Evolutionary conservation across 176 grass and related monocot genomes (phyloP), one percentile per base, ranked within the genome.

Genomic region (Raddia guianensis): DNA sequence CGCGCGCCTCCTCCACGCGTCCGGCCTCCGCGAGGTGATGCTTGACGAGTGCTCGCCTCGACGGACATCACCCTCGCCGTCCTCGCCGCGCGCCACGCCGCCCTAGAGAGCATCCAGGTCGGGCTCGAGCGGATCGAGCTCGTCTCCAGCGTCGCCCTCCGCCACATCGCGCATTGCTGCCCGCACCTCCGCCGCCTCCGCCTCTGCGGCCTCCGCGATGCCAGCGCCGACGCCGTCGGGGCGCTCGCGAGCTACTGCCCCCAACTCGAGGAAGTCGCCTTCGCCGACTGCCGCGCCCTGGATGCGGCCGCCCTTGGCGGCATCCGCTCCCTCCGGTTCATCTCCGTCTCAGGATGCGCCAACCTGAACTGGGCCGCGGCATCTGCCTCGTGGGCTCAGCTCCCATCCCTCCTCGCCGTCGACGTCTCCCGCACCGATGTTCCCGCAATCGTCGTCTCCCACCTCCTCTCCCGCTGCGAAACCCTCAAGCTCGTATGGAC

Each of bases 131-230:
- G 78, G 9, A 83, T 91, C 20, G 93, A 93, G 45, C 86, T 69
- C 68, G 57, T 99, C 86, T 91, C 90, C 62, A 91, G 92, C 47
- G 97, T 95, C 14, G 93, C 90, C 45, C 55, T 99, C 71, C 92
- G 93, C 62, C 90, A 99, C 12, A 90, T 99, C 18, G 97, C 97
- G 3, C 80, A 95, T 69, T 99, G 97, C 66, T 99, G 97, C 83
- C 72, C 86, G 5, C 66, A 67, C 21, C 93, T 99, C 40, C 87
- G 79, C 35, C 82, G 88, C 76, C 73, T 99, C 43, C 92, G 93
- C 32, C 90, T 99, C 43, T 93, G 91, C 0, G 97, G 97, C n/a
- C 75, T 99, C 7, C 93, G 89, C 27, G 97, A 99, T 63, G 89
- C 83, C 2, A 89, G 85, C 5, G 85, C 79, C 2, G 90, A 90